Base-by-base conservation (phyloP, 352 stramenopile genomes). In the Phytophthora uliginosa region DNA sequence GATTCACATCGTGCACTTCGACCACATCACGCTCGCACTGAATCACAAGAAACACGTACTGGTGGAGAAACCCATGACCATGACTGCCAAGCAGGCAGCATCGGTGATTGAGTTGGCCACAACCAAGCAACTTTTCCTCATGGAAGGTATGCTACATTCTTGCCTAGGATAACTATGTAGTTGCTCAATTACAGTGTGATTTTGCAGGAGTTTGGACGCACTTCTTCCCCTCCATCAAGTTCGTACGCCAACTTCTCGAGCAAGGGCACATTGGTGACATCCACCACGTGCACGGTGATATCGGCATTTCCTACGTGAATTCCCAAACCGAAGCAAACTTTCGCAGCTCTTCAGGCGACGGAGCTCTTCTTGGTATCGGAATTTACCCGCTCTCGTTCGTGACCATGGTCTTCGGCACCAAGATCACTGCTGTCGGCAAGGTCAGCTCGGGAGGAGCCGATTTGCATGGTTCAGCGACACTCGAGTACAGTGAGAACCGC, bases 51-150 rank as follows among this genome's bases (percentile, higher is more conserved):
- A 98, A 74, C 92, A 98, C 81, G 89, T 97, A 45, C 75, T 98
- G 8, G 83, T 98, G 54, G 95, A 98, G 74, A 98, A 98, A 73
- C 93, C 93, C 9, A 95, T 98, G 82, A 81, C 89, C 10, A 87
- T 98, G 89, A 89, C 95, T 67, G 62, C 78, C 57, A 64, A 84
- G 28, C 85, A 98, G 77, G 89, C 89, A 4, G 68, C 82, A 15
- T 83, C 90, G 42, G 79, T 97, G 34, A 73, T 89, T 28, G 52
- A 71, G 12, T 48, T 94, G 24, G 88, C 89, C 10, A 66, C 84
- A 45, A 66, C 79, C 36, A 94, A 91, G 51, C 74, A 88, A 0
- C 68, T 93, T 10, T 94, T 97, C 71, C 71, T 97, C 36, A 74
- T 97, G 69, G 90, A 97, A 78, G 89, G 87, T 51, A 83, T n/a